A percentile compares a stretch with the other conserved stretches of the same genome.
Conservation (phyloP, 2,329 filamentous ascomycete species). For the Endoconidiophora polonica region DNA sequence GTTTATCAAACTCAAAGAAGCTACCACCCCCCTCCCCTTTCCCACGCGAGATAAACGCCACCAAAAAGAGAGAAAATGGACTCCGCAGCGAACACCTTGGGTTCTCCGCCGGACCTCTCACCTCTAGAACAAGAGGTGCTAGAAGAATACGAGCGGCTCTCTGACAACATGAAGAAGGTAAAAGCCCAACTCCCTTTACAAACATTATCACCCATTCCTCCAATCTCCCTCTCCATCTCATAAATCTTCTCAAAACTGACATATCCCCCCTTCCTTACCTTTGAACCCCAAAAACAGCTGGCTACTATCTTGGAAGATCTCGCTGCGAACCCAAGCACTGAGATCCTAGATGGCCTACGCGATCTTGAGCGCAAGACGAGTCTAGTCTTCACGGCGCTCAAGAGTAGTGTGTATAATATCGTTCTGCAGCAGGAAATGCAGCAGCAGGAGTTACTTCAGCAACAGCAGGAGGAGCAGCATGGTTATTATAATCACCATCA, state of each 20-base stretch:
- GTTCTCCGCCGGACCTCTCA: constrained; percentile 40
- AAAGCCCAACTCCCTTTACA: not conserved
- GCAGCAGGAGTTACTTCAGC: constrained; percentile 10
- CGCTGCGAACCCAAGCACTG: constrained; percentile 55
- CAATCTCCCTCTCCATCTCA: not conserved
- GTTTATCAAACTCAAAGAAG: no score
- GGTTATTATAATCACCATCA: not conserved
- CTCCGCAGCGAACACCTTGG: constrained; percentile 3
- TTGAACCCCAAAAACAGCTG: constrained; percentile 28
- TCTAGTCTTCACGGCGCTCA: constrained; percentile 84
- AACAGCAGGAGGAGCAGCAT: constrained; percentile 17
- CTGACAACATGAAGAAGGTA: constrained; percentile 85
- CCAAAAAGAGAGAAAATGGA: constrained; percentile 5
- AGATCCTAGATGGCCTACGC: constrained; percentile 71
- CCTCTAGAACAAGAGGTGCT: constrained; percentile 86
- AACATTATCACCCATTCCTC: constrained; percentile 9
- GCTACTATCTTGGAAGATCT: constrained; percentile 44
- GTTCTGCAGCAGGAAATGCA: constrained; percentile 87
- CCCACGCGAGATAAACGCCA: not conserved
- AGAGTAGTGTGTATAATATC: constrained; percentile 97
- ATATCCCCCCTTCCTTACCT: not conserved
- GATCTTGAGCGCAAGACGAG: constrained; percentile 88
- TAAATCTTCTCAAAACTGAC: not conserved
- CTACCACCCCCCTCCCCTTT: not conserved
- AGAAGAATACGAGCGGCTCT: constrained; percentile 77